Conservation (phyloP, 139 green algal genomes). For the Trebouxia sp. region DNA sequence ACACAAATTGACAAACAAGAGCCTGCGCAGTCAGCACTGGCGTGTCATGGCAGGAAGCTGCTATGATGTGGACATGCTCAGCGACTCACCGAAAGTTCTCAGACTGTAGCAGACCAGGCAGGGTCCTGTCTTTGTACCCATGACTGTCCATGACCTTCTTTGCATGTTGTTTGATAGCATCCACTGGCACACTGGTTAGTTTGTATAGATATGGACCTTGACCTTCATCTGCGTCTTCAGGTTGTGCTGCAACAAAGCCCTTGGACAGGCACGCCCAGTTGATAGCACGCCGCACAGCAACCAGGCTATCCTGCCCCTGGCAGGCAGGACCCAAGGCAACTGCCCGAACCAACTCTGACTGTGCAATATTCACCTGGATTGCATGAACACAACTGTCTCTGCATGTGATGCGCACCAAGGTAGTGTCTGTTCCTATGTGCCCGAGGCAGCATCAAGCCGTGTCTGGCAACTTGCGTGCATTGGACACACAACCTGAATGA, state of each 20-base stretch:
- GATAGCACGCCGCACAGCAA: not conserved
- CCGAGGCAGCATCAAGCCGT: too few species aligned
- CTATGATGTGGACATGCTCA: too few species aligned
- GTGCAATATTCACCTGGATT: not conserved
- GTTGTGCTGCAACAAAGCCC: not conserved
- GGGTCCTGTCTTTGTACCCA: not conserved
- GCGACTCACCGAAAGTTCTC: slow-evolving; percentile 4
- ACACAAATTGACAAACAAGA: too few species aligned
- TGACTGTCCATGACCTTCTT: not conserved
- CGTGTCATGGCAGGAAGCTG: too few species aligned
- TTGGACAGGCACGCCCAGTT: slow-evolving; percentile 7
- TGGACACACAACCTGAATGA: too few species aligned
- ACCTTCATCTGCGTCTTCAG: not conserved
- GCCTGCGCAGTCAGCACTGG: too few species aligned
- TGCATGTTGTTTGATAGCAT: not conserved
- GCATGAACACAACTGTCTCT: too few species aligned
- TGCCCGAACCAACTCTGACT: not conserved
- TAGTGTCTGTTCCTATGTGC: too few species aligned
- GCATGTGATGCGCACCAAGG: too few species aligned
- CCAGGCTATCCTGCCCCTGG: not conserved
- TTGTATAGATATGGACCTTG: slow-evolving; percentile 8
- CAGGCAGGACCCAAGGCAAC: slow-evolving; percentile 7
- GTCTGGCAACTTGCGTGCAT: not conserved
- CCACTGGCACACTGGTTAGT: not conserved
- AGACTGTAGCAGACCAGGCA: not conserved